A percentile compares a stretch with the other conserved stretches of the same genome.
Evolutionary conservation across 352 stramenopile species (phyloP).

Genomic region (Pythium diclinum): DNA sequence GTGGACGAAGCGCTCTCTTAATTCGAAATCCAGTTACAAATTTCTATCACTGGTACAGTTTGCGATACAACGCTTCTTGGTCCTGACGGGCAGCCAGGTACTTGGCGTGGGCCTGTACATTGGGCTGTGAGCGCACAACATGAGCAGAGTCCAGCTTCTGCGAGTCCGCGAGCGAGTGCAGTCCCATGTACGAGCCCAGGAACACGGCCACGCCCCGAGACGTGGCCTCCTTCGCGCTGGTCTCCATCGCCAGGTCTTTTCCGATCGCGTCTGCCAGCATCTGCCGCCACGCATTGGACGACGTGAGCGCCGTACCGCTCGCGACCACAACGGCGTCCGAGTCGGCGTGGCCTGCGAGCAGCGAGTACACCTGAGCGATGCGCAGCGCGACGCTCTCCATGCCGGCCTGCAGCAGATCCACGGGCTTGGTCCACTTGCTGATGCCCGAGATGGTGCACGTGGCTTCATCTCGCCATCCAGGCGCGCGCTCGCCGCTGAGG

Average conservation of each 20-base stretch:
- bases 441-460: slow-evolving; percentile 90
- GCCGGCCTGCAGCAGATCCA: slow-evolving; percentile 86
- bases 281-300: slow-evolving; percentile 82
- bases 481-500: slow-evolving; percentile 91
- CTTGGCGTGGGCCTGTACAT: slow-evolving; percentile 46
- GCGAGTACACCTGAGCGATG: slow-evolving; percentile 78
- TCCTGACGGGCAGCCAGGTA: slow-evolving; percentile 64
- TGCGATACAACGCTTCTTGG: slow-evolving; percentile 72
- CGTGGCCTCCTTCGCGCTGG: slow-evolving; percentile 64
- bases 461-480: slow-evolving; percentile 89
- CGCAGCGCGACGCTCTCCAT: slow-evolving; percentile 92
- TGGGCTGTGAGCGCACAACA: slow-evolving; percentile 38
- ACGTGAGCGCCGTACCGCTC: slow-evolving; percentile 75
- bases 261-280: slow-evolving; percentile 84
- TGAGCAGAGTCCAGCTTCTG: slow-evolving; percentile 29
- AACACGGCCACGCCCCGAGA: slow-evolving; percentile 82
- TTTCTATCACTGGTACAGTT: slow-evolving; percentile 40
- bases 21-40: slow-evolving; percentile 8
- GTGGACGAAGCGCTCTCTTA: slow-evolving; percentile 80
- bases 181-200: slow-evolving; percentile 51
- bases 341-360: slow-evolving; percentile 56
- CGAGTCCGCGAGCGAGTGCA: slow-evolving; percentile 50
- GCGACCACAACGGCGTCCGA: slow-evolving; percentile 59
- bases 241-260: slow-evolving; percentile 68
- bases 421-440: slow-evolving; percentile 86